These are phyloP conservation scores for Phytophthora cactorum DNA, from an alignment of 352 stramenopile species.

Conservation along the genomic window DNA sequence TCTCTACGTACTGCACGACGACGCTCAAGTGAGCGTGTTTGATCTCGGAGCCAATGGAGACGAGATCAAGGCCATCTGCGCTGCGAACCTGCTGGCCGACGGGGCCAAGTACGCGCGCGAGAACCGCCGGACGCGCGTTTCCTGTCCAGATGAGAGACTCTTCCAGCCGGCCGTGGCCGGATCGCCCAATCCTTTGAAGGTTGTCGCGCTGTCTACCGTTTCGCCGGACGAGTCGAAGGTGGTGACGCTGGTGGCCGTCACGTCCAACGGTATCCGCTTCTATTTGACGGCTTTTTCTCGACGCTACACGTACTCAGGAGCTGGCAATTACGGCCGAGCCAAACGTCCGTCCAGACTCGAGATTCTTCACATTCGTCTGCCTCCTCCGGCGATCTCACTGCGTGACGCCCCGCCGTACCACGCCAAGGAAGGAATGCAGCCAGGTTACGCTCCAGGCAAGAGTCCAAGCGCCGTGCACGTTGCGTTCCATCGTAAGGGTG, in stretches of 20 bases:
- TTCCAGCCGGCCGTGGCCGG: conserved; percentile 60
- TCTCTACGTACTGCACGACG: conserved; percentile 93
- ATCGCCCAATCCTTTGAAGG: conserved; percentile 50
- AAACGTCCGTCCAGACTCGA: conserved; percentile 77
- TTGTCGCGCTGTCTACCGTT: conserved; percentile 75
- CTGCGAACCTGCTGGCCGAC: conserved; percentile 70
- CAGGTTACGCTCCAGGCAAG: conserved; percentile 80
- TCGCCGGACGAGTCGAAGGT: conserved; percentile 76
- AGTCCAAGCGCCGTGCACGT: conserved; percentile 80
- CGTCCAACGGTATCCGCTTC: conserved; percentile 93
- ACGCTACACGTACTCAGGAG: conserved; percentile 46
- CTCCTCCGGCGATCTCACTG: conserved; percentile 71
- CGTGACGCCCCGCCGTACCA: conserved; percentile 84
- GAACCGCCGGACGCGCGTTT: conserved; percentile 82
- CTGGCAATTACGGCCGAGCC: conserved; percentile 41
- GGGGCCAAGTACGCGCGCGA: conserved; percentile 84
- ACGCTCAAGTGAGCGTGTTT: conserved; percentile 78
- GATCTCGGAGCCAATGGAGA: conserved; percentile 63
- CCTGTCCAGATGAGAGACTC: conserved; percentile 81
- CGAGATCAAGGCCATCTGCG: conserved; percentile 68
- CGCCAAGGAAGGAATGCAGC: conserved; percentile 88
- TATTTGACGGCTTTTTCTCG: conserved; percentile 93
- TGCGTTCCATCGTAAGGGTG: conserved; percentile 78
- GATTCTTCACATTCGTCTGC: conserved; percentile 83
- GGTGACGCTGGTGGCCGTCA: conserved; percentile 93